Base-by-base conservation (phyloP, 169 alveolate species). In the Plasmodium ovale region DNA sequence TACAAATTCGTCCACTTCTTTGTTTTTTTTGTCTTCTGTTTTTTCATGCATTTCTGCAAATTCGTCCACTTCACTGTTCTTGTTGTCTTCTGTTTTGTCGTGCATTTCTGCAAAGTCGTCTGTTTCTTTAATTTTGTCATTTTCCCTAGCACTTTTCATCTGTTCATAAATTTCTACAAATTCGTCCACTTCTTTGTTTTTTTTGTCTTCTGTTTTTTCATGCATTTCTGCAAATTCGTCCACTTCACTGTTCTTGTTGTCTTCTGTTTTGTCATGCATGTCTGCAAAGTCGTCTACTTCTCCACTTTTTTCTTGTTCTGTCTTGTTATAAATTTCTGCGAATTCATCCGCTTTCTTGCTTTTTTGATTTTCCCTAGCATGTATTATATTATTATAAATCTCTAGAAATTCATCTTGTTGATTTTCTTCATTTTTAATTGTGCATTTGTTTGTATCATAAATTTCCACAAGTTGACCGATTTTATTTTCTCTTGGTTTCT, bases 371-470 rank as follows among this genome's bases (percentile, higher is more conserved):
- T 67, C 19, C 6, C 56, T 35, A 27, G 77, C 31, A 67, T 16
- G 27, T 35, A 31, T 9, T 21, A 67, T 27, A 39, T 59, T 74
- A 19, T 59, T 47, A 58, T 21, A 37, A 21, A 73, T 73, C 19
- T 74, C 88, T 47, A 73, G 51, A 74, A 74, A 74, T 23, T 74
- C 88, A 44, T 74, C 88, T 19, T 42, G 39, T 25, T 39, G 60
- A 14, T 60, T 60, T 10, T 35, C 54, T 5, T 53, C 29, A 9
- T 31, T 33, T 56, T 51, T 31, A 10, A 27, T 49, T 25, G 33
- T 16, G 37, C 56, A 21, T 4, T 35, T 74, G 33, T 25, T 74
- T 47, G 29, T 60, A 44, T 79, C 68, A 12, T 79, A 62, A 64
- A 27, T 79, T 62, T 79, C 89, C 29, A 33, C 29, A 39, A 79